Base-by-base conservation (phyloP, 2,329 filamentous ascomycete genomes). In the Ceratocystis alfenasii region DNA sequence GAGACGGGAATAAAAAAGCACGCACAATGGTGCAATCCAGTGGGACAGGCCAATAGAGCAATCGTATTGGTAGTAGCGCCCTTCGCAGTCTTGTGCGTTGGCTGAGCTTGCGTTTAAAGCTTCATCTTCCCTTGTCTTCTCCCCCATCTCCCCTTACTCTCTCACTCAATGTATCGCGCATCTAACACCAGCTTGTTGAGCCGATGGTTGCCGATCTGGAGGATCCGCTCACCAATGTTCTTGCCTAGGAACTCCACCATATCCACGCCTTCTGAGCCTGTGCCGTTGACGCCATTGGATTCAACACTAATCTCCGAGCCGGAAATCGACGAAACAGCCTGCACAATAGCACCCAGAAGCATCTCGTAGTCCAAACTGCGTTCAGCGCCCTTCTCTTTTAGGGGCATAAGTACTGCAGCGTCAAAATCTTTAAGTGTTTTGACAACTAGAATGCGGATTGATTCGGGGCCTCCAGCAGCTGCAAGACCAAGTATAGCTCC, bases 401-500 rank as follows among this genome's bases (percentile, higher is more conserved):
- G 73, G 4, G 81, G 81, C 68, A 78, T 76, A 61, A 85, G 76
- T 67, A 85, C 81, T 5, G 75, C 76, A 0, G 76, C 71, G 70
- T 84, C 82, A 65, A 84, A 81, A 15, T 75, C 76, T 70, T 80
- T 80, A 57, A 85, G 75, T 70, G 83, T 83, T 20, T 80, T 79
- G 44, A 85, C 74, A 12, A 84, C 77, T 41, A 85, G 74, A 1
- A 85, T 76, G 12, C 82, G 80, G 45, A 85, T 79, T 6, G 81
- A 80, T 71, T 84, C 82, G 25, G 80, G 77, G 0, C 82, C 91
- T 30, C 91, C 90, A 28, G 95, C 87, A 1, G 87, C 85, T 1
- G 87, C 81, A 2, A 99, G 79, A 1, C 92, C 93, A 36, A 86
- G 83, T 25, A 99, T 82, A 5, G 93, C 90, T 57, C 94, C 94